Base-by-base conservation (phyloP, 1,284 basidiomycete genomes). In the Grifola frondosa region DNA sequence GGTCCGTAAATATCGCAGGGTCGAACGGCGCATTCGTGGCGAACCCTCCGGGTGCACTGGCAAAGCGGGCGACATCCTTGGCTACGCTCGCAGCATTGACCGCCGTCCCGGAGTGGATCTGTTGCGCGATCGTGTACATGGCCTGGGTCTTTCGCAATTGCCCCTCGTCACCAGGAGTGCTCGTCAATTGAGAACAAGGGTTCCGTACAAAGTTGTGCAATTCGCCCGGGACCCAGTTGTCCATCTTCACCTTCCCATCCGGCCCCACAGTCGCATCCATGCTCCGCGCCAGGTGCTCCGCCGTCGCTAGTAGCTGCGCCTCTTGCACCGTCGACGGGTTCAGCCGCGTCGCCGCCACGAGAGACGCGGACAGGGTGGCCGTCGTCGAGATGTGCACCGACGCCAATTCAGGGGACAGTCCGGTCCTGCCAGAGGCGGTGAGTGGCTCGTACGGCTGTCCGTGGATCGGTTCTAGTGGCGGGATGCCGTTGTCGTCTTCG, bases 41-140 rank as follows among this genome's bases (percentile, higher is more conserved):
- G 46, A 54, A 64, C 40, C 60, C 58, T 24, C 63, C 64, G 17
- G 64, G 60, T 7, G 64, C 58, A 45, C 59, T 58, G 19, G 56
- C 62, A 35, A 57, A 50, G 36, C 65, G 59, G 48, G 62, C 52
- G 38, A 65, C 20, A 60, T 62, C 40, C 62, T 53, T 40, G 30
- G 44, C 34, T 46, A 36, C 30, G 30, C 33, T 37, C 37, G 45
- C 39, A 28, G n/a, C n/a, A n/a, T 46, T 44, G 36, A 52, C 37
- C 36, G 71, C 62, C 56, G 74, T 73, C 20, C 77, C 77, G 17
- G 78, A 70, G 52, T 78, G 78, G 9, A 84, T 79, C 60, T 81
- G 80, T 56, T 84, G 82, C 24, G 82, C 82, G 56, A 84, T 77
- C 43, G 79, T 73, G 58, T 82, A 81, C 75, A 85, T 80, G 24